Evolutionary conservation across 768 basidiomycete species (phyloP).

Genomic region (Mycena rebaudengoi): DNA sequence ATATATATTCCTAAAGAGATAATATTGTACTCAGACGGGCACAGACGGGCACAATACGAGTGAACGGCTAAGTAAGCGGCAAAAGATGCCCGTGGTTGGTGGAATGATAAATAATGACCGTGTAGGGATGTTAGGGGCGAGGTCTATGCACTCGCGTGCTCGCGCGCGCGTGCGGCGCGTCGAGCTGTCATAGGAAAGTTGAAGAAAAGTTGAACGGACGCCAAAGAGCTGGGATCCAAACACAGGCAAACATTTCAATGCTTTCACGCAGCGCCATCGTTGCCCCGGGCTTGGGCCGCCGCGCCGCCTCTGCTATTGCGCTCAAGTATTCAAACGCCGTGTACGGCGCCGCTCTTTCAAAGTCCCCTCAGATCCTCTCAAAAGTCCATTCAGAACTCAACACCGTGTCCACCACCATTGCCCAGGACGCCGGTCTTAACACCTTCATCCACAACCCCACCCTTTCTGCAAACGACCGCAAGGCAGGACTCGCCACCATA

Average conservation of each 20-base stretch:
- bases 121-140: no score
- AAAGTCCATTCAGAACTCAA: slow-evolving; percentile 88
- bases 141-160: no score
- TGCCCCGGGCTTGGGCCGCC: slow-evolving; percentile 64
- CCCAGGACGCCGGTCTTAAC: slow-evolving; percentile 67
- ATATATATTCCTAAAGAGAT: no score
- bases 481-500: slow-evolving; percentile 70
- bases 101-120: no score
- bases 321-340: slow-evolving; percentile 86
- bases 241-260: neutral
- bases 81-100: no score
- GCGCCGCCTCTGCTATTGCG: slow-evolving; percentile 80
- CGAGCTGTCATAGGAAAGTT: no score
- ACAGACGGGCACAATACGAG: no score
- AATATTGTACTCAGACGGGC: no score
- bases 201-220: no score
- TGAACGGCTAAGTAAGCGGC: no score
- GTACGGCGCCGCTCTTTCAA: slow-evolving; percentile 82
- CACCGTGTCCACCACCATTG: slow-evolving; percentile 74
- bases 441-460: slow-evolving; percentile 92
- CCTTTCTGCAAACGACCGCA: slow-evolving; percentile 81
- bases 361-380: slow-evolving; percentile 83
- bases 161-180: no score
- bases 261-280: slow-evolving; percentile 60
- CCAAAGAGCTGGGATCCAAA: no score